Evolutionary conservation across 495 filamentous ascomycete species (phyloP).

Genomic region (Chaetomium cochliodes): DNA sequence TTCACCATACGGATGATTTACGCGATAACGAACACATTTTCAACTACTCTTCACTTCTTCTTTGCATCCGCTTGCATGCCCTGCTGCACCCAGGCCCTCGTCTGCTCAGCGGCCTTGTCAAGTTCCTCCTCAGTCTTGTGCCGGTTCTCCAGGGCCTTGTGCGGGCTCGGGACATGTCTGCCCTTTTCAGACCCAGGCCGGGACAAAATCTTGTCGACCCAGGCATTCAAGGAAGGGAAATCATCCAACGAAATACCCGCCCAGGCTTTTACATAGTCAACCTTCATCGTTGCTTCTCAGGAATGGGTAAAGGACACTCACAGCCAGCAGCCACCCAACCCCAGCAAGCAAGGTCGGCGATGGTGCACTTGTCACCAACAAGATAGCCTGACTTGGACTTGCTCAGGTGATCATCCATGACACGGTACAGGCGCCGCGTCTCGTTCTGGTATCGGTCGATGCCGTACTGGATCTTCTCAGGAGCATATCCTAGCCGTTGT

Average conservation of each 20-base stretch:
- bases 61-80: constrained; percentile 62
- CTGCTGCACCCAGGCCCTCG: constrained; percentile 59
- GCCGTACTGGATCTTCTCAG: constrained; percentile 83
- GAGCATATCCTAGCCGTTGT: constrained; percentile 60
- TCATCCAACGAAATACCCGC: constrained; percentile 72
- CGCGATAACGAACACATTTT: not conserved
- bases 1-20: no score
- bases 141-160: constrained; percentile 57
- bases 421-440: constrained; percentile 73
- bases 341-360: constrained; percentile 81
- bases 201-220: constrained; percentile 61
- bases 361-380: constrained; percentile 75
- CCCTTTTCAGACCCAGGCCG: constrained; percentile 75
- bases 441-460: constrained; percentile 81
- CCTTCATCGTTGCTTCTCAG: not conserved
- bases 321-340: constrained; percentile 63
- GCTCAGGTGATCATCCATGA: constrained; percentile 71
- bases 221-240: constrained; percentile 69
- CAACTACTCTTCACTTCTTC: constrained; percentile 48
- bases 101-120: constrained; percentile 52
- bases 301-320: constrained; percentile 27
- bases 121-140: constrained; percentile 45
- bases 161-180: constrained; percentile 67
- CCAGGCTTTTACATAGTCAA: constrained; percentile 51
- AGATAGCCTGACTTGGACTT: constrained; percentile 64